These are phyloP conservation scores for Urochloa ruziziensis DNA, from an alignment of 176 grass and related monocot genomes.

Conservation along the genomic window DNA sequence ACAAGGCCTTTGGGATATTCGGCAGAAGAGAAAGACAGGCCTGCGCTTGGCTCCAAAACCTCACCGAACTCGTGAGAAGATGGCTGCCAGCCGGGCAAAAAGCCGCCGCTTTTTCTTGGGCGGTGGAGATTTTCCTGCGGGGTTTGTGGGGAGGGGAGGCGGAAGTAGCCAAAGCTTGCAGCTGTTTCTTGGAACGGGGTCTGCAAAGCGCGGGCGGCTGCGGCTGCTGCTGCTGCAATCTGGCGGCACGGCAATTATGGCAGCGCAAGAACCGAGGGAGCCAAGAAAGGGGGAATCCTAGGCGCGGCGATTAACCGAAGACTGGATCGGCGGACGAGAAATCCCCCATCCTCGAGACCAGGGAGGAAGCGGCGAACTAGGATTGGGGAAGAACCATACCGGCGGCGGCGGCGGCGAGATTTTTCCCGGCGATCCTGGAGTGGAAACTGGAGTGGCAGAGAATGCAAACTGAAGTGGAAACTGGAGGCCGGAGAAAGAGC, in stretches of 20 bases:
- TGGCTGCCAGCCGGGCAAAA: background rate
- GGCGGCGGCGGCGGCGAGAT: background rate
- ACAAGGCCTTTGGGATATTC: background rate
- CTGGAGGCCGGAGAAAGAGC: background rate
- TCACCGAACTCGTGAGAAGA: background rate
- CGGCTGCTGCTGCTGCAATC: background rate
- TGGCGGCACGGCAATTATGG: background rate
- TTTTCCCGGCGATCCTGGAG: background rate
- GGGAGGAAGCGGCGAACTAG: background rate
- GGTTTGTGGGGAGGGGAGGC: background rate
- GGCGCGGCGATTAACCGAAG: background rate
- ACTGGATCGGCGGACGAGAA: conserved; percentile 12
- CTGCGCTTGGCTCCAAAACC: background rate
- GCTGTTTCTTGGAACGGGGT: background rate
- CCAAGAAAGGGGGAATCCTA: background rate
- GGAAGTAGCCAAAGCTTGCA: conserved; percentile 2
- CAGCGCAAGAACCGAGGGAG: background rate
- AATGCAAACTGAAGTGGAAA: background rate
- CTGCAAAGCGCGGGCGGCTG: background rate
- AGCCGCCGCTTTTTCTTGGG: background rate
- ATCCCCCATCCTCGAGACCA: background rate
- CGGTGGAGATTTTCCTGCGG: background rate
- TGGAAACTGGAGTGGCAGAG: background rate
- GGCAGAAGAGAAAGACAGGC: no score
- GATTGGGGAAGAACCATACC: background rate